These are phyloP conservation scores for Trichoderma sp. DNA, from an alignment of 2,329 filamentous ascomycete genomes.

Conservation along the genomic window DNA sequence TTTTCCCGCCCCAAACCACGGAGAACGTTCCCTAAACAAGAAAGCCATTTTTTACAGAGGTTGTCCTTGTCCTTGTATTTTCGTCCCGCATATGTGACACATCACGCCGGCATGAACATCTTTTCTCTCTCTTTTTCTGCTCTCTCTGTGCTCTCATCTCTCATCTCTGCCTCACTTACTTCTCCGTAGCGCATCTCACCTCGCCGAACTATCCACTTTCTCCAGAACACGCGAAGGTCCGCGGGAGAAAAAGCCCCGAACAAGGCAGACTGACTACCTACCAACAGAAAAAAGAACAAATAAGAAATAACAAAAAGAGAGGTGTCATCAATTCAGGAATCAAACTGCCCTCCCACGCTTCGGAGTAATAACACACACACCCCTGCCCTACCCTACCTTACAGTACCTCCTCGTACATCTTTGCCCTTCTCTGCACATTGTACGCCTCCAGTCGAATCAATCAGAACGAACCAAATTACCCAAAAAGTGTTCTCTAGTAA, in stretches of 20 bases:
- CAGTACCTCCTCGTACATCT: no score
- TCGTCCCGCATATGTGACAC: slow-evolving; percentile 24
- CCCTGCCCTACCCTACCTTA: neutral
- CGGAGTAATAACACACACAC: neutral
- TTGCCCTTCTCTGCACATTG: neutral
- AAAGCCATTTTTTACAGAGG: neutral
- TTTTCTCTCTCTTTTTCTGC: neutral
- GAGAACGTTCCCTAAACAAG: neutral
- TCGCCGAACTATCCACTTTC: neutral
- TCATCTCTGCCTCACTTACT: neutral
- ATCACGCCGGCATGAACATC: slow-evolving; percentile 20
- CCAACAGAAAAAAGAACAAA: neutral
- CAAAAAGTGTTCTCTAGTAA: neutral
- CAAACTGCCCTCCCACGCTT: neutral
- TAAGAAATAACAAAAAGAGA: neutral
- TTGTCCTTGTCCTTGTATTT: neutral
- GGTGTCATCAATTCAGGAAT: slow-evolving; percentile 3
- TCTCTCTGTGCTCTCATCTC: no score
- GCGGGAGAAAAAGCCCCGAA: neutral
- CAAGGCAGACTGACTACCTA: neutral
- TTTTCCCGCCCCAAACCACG: neutral
- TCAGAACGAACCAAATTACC: neutral
- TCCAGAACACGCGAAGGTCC: neutral
- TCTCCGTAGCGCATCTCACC: neutral
- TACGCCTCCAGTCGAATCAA: neutral